Evolutionary conservation across 352 stramenopile genomes (phyloP).

Genomic region (Pythium periplocum): DNA sequence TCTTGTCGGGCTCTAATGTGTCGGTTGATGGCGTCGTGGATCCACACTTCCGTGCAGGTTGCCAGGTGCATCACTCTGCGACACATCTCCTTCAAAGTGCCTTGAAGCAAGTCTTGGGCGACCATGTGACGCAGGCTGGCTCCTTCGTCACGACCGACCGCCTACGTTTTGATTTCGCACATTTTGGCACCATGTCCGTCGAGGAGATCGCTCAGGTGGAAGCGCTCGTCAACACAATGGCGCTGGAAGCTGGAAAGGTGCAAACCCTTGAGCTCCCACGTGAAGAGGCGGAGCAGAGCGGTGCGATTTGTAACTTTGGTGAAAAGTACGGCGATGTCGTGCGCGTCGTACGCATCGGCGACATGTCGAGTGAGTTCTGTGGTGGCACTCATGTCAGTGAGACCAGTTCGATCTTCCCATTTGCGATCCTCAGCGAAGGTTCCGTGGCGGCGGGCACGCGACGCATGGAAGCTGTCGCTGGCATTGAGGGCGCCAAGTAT

Average conservation of each 20-base stretch:
- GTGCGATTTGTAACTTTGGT: constrained; percentile 75
- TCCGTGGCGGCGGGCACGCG: constrained; percentile 76
- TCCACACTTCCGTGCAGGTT: constrained; percentile 37
- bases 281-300: constrained; percentile 47
- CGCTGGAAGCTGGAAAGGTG: constrained; percentile 30
- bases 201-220: constrained; percentile 62
- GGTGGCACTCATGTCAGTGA: constrained; percentile 66
- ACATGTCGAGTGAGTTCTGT: constrained; percentile 65
- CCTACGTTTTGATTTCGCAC: constrained; percentile 79
- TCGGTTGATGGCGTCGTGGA: constrained; percentile 44
- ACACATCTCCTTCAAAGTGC: constrained; percentile 74
- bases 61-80: constrained; percentile 65
- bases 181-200: constrained; percentile 60
- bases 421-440: constrained; percentile 69
- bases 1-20: constrained; percentile 4
- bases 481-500: constrained; percentile 39
- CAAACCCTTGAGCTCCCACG: constrained; percentile 36
- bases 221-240: constrained; percentile 50
- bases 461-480: constrained; percentile 61
- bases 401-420: constrained; percentile 48
- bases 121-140: constrained; percentile 69
- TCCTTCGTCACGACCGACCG: constrained; percentile 57
- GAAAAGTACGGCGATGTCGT: constrained; percentile 82
- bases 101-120: constrained; percentile 58
- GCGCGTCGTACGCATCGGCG: constrained; percentile 61